These are phyloP conservation scores for Skeletonema grethae DNA, from an alignment of 108 stramenopile genomes.

Conservation along the genomic window DNA sequence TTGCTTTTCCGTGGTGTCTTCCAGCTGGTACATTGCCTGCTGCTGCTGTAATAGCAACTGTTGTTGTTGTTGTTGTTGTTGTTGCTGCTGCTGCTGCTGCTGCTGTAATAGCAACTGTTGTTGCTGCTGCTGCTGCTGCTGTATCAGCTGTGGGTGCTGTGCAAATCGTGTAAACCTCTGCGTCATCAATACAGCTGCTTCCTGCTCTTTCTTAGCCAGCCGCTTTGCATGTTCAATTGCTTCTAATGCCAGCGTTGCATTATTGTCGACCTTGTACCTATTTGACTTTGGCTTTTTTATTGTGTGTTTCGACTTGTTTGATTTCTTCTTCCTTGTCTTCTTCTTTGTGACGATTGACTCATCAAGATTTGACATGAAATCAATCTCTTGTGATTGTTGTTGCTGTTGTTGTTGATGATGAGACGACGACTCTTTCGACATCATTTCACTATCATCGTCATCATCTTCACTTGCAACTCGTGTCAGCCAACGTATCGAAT, in stretches of 20 bases:
- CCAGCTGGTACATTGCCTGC: no score
- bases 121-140: no score
- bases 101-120: no score
- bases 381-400: no score
- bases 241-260: background rate
- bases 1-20: background rate
- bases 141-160: background rate
- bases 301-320: background rate
- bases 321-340: no score
- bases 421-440: no score
- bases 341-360: no score
- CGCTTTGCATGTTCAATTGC: background rate
- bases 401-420: no score
- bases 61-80: no score
- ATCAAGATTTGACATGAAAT: no score
- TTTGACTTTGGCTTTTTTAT: background rate
- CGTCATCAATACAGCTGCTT: background rate
- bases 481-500: constrained; percentile 2
- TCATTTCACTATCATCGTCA: background rate
- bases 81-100: no score
- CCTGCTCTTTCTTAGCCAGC: background rate
- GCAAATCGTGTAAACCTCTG: background rate
- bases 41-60: no score
- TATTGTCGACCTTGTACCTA: background rate
- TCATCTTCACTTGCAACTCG: background rate